Base-by-base conservation (phyloP, 257 asterid genomes). In the Verbascum thapsus region DNA sequence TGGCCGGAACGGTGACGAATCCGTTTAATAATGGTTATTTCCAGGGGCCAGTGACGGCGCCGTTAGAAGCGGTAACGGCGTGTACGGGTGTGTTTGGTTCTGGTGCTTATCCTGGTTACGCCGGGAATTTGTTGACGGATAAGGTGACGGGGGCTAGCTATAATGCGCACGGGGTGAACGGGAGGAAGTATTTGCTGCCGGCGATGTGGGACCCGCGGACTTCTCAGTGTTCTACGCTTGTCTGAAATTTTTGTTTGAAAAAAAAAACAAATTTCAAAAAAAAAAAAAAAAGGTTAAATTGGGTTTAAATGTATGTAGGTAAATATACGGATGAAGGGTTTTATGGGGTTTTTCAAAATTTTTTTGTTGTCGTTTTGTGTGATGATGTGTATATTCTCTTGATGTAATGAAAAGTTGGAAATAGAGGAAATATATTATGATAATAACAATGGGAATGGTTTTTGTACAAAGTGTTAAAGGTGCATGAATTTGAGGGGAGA, bases 201-300 rank as follows among this genome's bases (percentile, higher is more conserved):
- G 96, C 95, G 34, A 83, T 88, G 81, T 88, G 92, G 91, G 95
- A 88, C 66, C 96, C 96, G 0, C 55, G 64, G 55, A 83, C 81
- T 0, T 83, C 96, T 4, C 69, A 79, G 13, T 88, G 96, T 39
- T 22, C 85, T 0, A 77, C 96, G 0, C 81, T 81, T n/a, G 85
- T 85, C 22, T 88, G 81, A 87, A 12, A 43, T 22, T 0, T 5
- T 32, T 54, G 11, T 6, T 10, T 7, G 5, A 44, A 43, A 56
- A 35, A 16, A 8, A 26, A 3, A 38, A 39, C n/a, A n/a, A n/a
- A n/a, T n/a, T n/a, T n/a, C n/a, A n/a, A n/a, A n/a, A n/a, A n/a
- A n/a, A n/a, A n/a, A n/a, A n/a, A n/a, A n/a, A n/a, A n/a, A n/a
- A n/a, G n/a, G n/a, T n/a, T n/a, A n/a, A n/a, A n/a, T n/a, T n/a